phyloP scores from a whole-genome alignment of 2,329 filamentous ascomycete species.

The Venturia pyrina region DNA sequence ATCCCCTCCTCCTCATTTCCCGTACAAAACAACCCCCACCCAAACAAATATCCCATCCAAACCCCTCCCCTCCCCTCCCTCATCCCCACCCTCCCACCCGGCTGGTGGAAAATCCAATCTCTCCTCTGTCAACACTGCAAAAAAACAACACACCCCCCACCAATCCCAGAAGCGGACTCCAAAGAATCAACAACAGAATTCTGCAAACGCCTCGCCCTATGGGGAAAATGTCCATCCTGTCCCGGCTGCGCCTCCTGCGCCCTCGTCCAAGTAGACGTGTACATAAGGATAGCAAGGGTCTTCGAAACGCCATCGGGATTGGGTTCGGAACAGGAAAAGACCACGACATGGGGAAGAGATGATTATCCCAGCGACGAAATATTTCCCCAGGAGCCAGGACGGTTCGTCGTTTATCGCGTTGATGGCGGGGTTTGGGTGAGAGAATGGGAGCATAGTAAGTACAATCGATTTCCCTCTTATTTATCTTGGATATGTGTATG shows the following conservation, averaged over 20 bases:
- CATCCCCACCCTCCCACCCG: background rate
- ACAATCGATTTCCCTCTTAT: too few relatives aligned
- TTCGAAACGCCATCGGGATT: too few relatives aligned
- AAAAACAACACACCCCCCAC: background rate
- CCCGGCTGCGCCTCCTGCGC: background rate
- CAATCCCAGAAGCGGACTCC: too few relatives aligned
- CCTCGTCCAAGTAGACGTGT: background rate
- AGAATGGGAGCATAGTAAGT: too few relatives aligned
- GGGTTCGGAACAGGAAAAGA: too few relatives aligned
- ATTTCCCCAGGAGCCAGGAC: too few relatives aligned
- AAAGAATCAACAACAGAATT: background rate
- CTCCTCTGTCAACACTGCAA: background rate
- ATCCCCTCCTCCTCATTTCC: background rate
- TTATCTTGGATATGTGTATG: too few relatives aligned
- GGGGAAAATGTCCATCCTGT: background rate
- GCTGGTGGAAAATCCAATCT: background rate
- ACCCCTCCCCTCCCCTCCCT: background rate
- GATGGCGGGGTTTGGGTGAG: too few relatives aligned
- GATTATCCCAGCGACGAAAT: too few relatives aligned
- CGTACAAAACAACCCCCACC: too few relatives aligned
- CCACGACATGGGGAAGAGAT: too few relatives aligned
- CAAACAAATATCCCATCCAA: background rate
- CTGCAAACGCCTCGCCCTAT: background rate
- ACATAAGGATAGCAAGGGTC: background rate
- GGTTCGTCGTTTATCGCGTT: too few relatives aligned